A percentile compares a stretch with the other conserved stretches of the same genome.
phyloP scores from a whole-genome alignment of 2,329 filamentous ascomycete species.

The Cadophora sp. region DNA sequence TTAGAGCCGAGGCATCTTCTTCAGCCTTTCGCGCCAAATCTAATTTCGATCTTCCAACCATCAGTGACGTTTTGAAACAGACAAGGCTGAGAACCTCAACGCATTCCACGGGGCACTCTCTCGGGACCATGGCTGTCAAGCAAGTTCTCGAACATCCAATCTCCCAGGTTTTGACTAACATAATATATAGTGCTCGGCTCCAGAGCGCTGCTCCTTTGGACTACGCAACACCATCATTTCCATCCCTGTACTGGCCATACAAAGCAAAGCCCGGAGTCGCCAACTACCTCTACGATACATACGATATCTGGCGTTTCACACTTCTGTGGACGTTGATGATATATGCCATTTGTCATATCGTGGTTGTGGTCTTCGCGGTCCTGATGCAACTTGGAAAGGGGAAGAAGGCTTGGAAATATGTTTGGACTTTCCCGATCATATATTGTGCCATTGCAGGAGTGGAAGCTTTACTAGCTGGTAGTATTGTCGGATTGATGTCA shows the following conservation, averaged over 20 bases:
- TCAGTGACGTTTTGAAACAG: not conserved
- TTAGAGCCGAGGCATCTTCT: conserved; percentile 27
- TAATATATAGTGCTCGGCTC: conserved; percentile 34
- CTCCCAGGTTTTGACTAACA: conserved; percentile 19
- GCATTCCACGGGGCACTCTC: conserved; percentile 4
- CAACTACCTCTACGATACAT: conserved; percentile 62
- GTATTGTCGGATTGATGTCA: conserved; percentile 70
- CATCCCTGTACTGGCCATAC: conserved; percentile 70
- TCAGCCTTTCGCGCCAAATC: conserved; percentile 26
- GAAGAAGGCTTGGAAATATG: conserved; percentile 44
- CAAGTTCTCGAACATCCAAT: conserved; percentile 20
- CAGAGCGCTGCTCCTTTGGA: conserved; percentile 47
- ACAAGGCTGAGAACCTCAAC: conserved; percentile 18
- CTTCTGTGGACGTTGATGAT: conserved; percentile 72
- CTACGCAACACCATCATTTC: conserved; percentile 68
- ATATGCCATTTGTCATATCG: conserved; percentile 64
- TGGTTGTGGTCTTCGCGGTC: conserved; percentile 65
- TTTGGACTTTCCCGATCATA: conserved; percentile 65
- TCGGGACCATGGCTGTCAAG: conserved; percentile 31
- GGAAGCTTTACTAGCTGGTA: conserved; percentile 70
- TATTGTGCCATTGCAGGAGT: conserved; percentile 66
- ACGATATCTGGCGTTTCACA: conserved; percentile 74
- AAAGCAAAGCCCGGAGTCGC: conserved; percentile 51
- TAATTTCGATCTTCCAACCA: conserved; percentile 8
- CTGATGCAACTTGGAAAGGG: conserved; percentile 57